These are phyloP conservation scores for Carallia pectinifolia DNA, from an alignment of 345 rosid genomes.

Conservation along the genomic window DNA sequence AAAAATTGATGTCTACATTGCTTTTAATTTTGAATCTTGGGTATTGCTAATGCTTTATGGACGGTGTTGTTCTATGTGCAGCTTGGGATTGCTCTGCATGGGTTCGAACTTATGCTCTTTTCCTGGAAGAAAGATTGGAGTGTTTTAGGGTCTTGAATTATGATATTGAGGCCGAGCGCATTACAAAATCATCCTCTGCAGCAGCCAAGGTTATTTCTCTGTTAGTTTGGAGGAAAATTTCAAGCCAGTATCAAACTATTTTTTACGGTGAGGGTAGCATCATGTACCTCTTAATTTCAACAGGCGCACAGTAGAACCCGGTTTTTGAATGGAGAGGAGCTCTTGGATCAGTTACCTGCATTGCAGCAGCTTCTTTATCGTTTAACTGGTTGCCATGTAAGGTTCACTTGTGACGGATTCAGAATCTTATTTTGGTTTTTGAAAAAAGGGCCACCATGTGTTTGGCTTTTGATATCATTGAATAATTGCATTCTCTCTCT, in stretches of 20 bases:
- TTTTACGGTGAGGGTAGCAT: not conserved
- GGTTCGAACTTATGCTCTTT: slow-evolving; percentile 86
- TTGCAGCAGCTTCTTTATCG: slow-evolving; percentile 90
- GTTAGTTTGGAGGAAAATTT: not conserved
- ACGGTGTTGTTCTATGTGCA: slow-evolving; percentile 21
- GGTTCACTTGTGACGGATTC: not conserved
- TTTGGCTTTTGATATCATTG: too few species aligned
- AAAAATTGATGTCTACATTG: not conserved
- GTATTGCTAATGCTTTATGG: not conserved
- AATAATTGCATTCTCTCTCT: not conserved
- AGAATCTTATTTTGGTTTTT: not conserved
- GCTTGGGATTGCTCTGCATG: slow-evolving; percentile 99
- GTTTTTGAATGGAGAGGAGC: slow-evolving; percentile 53
- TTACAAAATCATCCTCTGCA: slow-evolving; percentile 55
- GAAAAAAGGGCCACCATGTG: too few species aligned
- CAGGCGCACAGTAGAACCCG: slow-evolving; percentile 76
- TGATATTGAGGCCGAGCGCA: slow-evolving; percentile 81
- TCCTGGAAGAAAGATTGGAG: slow-evolving; percentile 86
- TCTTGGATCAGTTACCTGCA: slow-evolving; percentile 82
- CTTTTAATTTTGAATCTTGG: not conserved
- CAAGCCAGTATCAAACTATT: not conserved
- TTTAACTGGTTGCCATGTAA: slow-evolving; percentile 79
- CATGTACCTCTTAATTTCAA: not conserved
- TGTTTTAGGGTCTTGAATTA: slow-evolving; percentile 76
- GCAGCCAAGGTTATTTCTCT: slow-evolving; percentile 51